phyloP scores from a whole-genome alignment of 2,329 filamentous ascomycete species.

The Graphilbum ipis-grandicollis region DNA sequence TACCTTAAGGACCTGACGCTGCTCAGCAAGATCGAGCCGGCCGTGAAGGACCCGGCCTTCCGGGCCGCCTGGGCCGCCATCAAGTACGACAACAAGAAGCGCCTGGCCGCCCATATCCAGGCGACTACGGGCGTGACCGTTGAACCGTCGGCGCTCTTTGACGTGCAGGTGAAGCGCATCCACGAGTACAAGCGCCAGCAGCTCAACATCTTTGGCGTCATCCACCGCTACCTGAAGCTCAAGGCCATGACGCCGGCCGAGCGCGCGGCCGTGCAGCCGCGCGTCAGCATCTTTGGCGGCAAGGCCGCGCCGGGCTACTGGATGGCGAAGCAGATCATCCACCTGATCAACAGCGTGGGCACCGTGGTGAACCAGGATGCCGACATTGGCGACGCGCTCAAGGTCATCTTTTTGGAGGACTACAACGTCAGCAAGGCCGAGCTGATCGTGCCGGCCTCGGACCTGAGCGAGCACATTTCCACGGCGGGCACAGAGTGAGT shows the following conservation, averaged over 20 bases:
- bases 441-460: slow-evolving; percentile 84
- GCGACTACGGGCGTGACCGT: slow-evolving; percentile 61
- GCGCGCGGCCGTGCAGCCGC: slow-evolving; percentile 68
- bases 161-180: slow-evolving; percentile 97
- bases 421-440: slow-evolving; percentile 99
- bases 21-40: slow-evolving; percentile 73
- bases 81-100: slow-evolving; percentile 90
- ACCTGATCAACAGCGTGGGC: slow-evolving; percentile 85
- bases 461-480: slow-evolving; percentile 96
- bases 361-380: slow-evolving; percentile 80
- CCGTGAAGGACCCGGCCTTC: slow-evolving; percentile 73
- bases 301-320: slow-evolving; percentile 97
- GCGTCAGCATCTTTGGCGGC: slow-evolving; percentile 91
- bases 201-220: slow-evolving; percentile 96
- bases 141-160: slow-evolving; percentile 78
- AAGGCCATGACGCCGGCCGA: slow-evolving; percentile 74
- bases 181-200: slow-evolving; percentile 99
- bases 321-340: slow-evolving; percentile 99
- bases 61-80: slow-evolving; percentile 91
- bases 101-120: slow-evolving; percentile 83
- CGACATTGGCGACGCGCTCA: slow-evolving; percentile 84
- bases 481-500: slow-evolving; percentile 81
- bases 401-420: slow-evolving; percentile 93
- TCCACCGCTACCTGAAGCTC: slow-evolving; percentile 79
- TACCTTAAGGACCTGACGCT: slow-evolving; percentile 85